Evolutionary conservation across 441 rosid species (phyloP), one percentile per base, ranked within the genome.

Genomic region (Gossypium gossypioides): DNA sequence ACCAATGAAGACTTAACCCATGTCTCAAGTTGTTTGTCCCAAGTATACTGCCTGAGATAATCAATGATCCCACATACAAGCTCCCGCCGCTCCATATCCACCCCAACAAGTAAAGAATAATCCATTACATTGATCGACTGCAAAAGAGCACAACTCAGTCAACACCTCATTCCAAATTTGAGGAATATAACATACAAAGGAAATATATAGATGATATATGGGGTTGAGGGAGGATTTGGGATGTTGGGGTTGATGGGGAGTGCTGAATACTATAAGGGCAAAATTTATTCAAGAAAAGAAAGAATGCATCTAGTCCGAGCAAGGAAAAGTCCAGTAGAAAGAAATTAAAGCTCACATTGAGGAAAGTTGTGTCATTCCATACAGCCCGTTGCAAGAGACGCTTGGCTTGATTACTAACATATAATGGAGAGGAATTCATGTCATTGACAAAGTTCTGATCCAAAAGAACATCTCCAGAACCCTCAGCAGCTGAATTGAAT

Each of bases 11-110:
- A 82, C 81, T 96, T 96, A 22, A 90, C 99, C 98, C 96, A 92
- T n/a, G 99, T 92, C 82, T 96, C 99, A 1, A 92, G 76, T 51
- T 92, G 97, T 76, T 94, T 94, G 85, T 94, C 98, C 97, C 90
- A 94, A 12, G 99, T 95, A 79, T 91, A 95, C 82, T 95, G 98
- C 76, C 99, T 86, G 12, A 96, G 90, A 61, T 89, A 96, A 79
- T 96, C 99, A 3, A 96, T 96, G 22, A 96, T 96, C 77, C 99
- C 99, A 75, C 98, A 91, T 32, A 91, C 98, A 72, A 92, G 96
- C 83, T 87, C 96, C 27, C 56, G 87, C 51, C 76, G 75, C 80
- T 86, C 80, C 10, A 71, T 75, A 58, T 96, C 99, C 18, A 96
- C 96, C 67, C 95, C 98, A 72, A 92, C 96, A 57, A 96, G 90